These are phyloP conservation scores for Stephania cephalantha DNA, from an alignment of 164 flowering plant species.

Conservation along the genomic window DNA sequence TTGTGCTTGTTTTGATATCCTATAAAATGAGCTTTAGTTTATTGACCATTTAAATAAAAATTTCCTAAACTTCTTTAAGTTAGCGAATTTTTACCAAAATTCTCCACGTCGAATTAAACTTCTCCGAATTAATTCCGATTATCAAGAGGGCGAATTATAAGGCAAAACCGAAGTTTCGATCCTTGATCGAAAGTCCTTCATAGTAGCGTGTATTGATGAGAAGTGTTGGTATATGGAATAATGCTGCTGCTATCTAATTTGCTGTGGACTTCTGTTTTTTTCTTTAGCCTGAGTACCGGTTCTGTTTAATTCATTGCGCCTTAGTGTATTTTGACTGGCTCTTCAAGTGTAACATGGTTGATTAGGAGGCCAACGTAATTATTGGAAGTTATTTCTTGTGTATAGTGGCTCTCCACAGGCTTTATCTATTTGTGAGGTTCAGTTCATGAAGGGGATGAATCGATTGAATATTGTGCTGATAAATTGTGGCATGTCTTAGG, in stretches of 20 bases:
- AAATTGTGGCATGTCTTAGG: not conserved
- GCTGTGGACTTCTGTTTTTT: not conserved
- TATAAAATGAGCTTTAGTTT: too few relatives aligned
- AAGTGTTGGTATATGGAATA: not conserved
- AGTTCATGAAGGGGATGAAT: conserved; percentile 2
- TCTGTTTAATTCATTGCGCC: not conserved
- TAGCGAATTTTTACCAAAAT: too few relatives aligned
- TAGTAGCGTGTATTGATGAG: not conserved
- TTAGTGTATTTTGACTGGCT: not conserved
- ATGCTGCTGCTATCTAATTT: conserved; percentile 2
- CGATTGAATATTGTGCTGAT: not conserved
- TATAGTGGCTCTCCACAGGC: not conserved
- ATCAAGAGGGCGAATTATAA: too few relatives aligned
- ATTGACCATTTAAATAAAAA: too few relatives aligned
- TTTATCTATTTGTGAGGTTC: not conserved
- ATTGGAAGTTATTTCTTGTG: not conserved
- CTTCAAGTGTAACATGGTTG: not conserved
- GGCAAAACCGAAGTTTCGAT: too few relatives aligned
- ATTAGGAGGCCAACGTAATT: not conserved
- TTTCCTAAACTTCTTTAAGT: too few relatives aligned
- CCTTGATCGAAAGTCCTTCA: not conserved
- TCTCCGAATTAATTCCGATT: too few relatives aligned
- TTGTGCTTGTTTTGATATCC: too few relatives aligned
- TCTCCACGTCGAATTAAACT: too few relatives aligned
- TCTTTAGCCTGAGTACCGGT: not conserved